Evolutionary conservation across 129 eudicot genomes (phyloP).

Genomic region (Flaveria sonorensis): DNA sequence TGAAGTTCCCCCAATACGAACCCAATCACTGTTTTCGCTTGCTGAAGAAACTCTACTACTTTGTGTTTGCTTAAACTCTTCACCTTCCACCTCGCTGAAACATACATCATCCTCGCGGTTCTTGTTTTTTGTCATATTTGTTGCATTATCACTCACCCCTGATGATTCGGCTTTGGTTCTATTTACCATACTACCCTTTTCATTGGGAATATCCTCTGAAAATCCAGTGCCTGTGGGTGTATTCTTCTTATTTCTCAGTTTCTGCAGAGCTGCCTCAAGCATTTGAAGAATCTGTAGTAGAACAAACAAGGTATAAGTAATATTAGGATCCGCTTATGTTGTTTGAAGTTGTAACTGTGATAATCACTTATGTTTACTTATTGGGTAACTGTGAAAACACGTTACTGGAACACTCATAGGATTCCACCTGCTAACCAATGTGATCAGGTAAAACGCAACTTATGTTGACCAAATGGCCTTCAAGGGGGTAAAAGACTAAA

Average conservation of each 20-base stretch:
- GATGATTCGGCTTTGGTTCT: slow-evolving; percentile 1
- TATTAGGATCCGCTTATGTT: neutral
- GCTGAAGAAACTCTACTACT: slow-evolving; percentile 39
- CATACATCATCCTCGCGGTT: slow-evolving; percentile 47
- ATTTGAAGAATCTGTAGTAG: slow-evolving; percentile 54
- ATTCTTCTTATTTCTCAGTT: slow-evolving; percentile 44
- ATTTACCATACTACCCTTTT: slow-evolving; percentile 19
- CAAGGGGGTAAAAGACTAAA: no score
- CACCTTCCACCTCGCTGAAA: slow-evolving; percentile 70
- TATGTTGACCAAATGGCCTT: no score
- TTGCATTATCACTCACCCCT: slow-evolving; percentile 8
- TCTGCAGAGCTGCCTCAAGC: slow-evolving; percentile 51
- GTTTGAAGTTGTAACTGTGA: no score
- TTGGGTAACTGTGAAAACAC: no score
- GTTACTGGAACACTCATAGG: no score
- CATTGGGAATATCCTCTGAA: slow-evolving; percentile 22
- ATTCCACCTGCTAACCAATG: no score
- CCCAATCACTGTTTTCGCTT: slow-evolving; percentile 57
- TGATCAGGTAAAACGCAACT: no score
- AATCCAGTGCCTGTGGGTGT: slow-evolving; percentile 15
- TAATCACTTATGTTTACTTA: no score
- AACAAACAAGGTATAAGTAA: neutral
- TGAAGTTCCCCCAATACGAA: slow-evolving; percentile 35
- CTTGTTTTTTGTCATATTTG: slow-evolving; percentile 2
- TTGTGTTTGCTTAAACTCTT: slow-evolving; percentile 35